Evolutionary conservation across 2,329 filamentous ascomycete genomes (phyloP).

Genomic region (Hyphodiscus sp.): DNA sequence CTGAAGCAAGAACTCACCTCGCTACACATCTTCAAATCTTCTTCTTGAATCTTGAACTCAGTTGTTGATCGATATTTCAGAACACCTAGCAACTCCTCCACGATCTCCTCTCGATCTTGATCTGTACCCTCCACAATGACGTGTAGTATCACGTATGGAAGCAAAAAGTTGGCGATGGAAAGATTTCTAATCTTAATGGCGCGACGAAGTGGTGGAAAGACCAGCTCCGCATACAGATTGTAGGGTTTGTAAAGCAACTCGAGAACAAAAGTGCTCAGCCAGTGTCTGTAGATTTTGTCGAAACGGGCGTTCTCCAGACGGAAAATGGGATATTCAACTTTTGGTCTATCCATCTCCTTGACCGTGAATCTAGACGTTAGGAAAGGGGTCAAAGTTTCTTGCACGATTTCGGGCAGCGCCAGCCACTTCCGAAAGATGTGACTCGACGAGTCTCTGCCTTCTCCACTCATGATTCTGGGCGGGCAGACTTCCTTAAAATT

Average conservation of each 20-base stretch:
- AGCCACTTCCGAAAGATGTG: slow-evolving; percentile 70
- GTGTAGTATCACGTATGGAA: slow-evolving; percentile 83
- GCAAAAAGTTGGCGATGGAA: slow-evolving; percentile 77
- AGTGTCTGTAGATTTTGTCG: slow-evolving; percentile 65
- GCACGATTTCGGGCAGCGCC: slow-evolving; percentile 66
- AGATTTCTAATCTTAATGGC: slow-evolving; percentile 82
- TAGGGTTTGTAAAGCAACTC: slow-evolving; percentile 77
- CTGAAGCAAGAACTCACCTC: slow-evolving; percentile 52
- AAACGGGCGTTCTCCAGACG: slow-evolving; percentile 40
- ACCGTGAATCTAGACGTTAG: slow-evolving; percentile 77
- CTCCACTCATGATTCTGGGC: slow-evolving; percentile 26
- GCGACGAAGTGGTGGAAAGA: slow-evolving; percentile 76
- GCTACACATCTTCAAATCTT: slow-evolving; percentile 77
- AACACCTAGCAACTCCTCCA: slow-evolving; percentile 68
- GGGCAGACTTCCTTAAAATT: slow-evolving; percentile 55
- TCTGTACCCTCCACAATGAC: slow-evolving; percentile 67
- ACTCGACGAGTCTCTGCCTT: slow-evolving; percentile 38
- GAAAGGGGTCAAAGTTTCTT: slow-evolving; percentile 83
- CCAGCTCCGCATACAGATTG: slow-evolving; percentile 63
- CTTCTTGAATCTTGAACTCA: slow-evolving; percentile 54
- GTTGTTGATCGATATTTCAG: slow-evolving; percentile 50
- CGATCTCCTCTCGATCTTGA: slow-evolving; percentile 56
- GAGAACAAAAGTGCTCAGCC: slow-evolving; percentile 74
- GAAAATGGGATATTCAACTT: slow-evolving; percentile 69
- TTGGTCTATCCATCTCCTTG: slow-evolving; percentile 46